phyloP scores from a whole-genome alignment of 306 rosid genomes.

The Neltuma alba region DNA sequence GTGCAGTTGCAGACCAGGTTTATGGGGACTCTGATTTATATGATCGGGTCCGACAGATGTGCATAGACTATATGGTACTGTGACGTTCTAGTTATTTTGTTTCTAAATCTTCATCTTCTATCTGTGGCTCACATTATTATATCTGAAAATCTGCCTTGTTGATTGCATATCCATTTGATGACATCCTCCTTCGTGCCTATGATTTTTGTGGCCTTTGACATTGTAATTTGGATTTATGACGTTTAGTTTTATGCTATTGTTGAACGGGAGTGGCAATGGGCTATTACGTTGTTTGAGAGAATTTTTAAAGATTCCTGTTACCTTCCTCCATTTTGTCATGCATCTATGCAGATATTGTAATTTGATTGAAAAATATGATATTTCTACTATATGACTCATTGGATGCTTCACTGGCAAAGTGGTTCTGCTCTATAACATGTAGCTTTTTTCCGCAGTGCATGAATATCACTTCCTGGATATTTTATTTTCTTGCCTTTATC shows the following conservation, averaged over 20 bases:
- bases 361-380: slow-evolving; percentile 2
- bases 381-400: slow-evolving; percentile 4
- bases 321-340: neutral
- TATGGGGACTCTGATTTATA: slow-evolving; percentile 85
- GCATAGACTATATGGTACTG: slow-evolving; percentile 91
- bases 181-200: neutral
- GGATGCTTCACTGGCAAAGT: slow-evolving; percentile 4
- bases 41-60: slow-evolving; percentile 86
- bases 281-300: neutral
- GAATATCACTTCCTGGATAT: neutral
- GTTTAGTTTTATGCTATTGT: neutral
- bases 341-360: neutral
- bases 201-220: slow-evolving; percentile 15
- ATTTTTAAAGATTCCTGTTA: neutral
- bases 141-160: slow-evolving; percentile 13
- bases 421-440: slow-evolving; percentile 6
- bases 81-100: neutral
- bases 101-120: neutral
- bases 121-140: neutral
- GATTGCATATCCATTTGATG: slow-evolving; percentile 15
- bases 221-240: neutral
- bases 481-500: slow-evolving; percentile 12
- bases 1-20: slow-evolving; percentile 96
- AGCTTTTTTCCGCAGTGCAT: neutral
- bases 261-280: neutral